Base-by-base conservation (phyloP, 1,139 yeast species). In the Debaryomycetaceae sp. region DNA sequence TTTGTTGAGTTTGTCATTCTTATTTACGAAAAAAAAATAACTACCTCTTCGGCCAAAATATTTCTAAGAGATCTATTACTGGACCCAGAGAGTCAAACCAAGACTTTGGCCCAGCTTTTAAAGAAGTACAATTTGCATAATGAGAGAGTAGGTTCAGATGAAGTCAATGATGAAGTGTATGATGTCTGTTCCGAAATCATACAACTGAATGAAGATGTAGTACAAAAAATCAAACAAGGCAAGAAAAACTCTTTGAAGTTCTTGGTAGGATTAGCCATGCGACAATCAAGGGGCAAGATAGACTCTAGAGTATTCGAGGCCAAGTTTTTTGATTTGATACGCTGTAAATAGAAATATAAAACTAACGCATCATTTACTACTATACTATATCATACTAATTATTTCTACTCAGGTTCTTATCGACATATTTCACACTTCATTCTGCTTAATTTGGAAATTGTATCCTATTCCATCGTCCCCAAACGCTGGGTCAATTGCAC, bases 201-300 rank as follows among this genome's bases (percentile, higher is more conserved):
- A 1, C 56, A 53, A 0, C 63, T 65, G n/a, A 68, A 87, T 56
- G 73, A 75, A 1, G 79, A 76, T 17, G 80, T 86, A 13, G 86
- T 86, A 6, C 66, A 68, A 5, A 80, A 80, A 42, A 76, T 86
- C 17, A 61, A 65, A 33, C 60, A 70, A 0, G 90, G 90, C 0
- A 85, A 85, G 45, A 78, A 76, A 50, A 79, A 78, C 39, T 80
- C 90, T 14, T 61, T 91, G 27, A 87, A 90, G 56, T 90, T 74
- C 56, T 68, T 93, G 46, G 76, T 93, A 3, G 99, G 98, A 0
- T 80, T 80, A 58, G 96, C 90, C 13, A 89, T 95, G 96, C 78
- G 81, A 53, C 70, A 75, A 47, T 78, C 88, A 2, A 83, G 82
- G 49, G 97, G 97, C 2, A 81, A 76, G 52, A 74, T 83, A 5